Base-by-base conservation (phyloP, 768 basidiomycete genomes). In the Termitomyces sp. region DNA sequence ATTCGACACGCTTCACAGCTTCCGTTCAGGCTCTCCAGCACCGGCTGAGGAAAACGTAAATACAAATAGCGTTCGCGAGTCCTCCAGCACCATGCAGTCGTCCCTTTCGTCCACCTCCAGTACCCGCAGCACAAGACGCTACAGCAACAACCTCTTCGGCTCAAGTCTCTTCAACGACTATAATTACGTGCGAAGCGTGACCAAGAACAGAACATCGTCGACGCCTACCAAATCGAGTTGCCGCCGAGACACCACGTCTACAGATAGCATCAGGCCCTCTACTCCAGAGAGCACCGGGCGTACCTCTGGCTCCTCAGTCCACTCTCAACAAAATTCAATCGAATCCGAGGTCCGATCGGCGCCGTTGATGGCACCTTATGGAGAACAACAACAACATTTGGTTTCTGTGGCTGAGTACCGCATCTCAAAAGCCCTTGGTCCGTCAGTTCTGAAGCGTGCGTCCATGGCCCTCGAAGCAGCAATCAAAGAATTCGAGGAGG, bases 71-170 rank as follows among this genome's bases (percentile, higher is more conserved):
- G 66, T 62, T 48, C 70, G 74, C 36, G 70, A 75, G 58, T 76
- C 76, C 8, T 67, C 68, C 15, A 68, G 53, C 70, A 69, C 79
- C 57, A 63, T 67, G 67, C 73, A 59, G 62, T 82, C 73, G 63
- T 78, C 65, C 62, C 73, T 65, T 5, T 73, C 69, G 51, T 78
- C 79, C 20, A 82, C 84, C 29, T 81, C 87, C 31, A 72, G 72
- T 66, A 60, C 76, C 52, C 79, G 83, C 38, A 83, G 83, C 45
- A 75, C 78, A 59, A 88, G 89, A 74, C 84, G 92, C 50, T 89
- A 90, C 72, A 92, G 91, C 77, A 93, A 93, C 72, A 93, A 93
- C 68, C 77, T 94, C 54, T 94, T 93, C 64, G 87, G 90, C 51
- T 93, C 92, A 17, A 86, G 87, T n/a, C 83, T 86, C 59, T 80